Evolutionary conservation across 2,329 filamentous ascomycete species (phyloP), one percentile per base, ranked within the genome.

Genomic region (Colletotrichum falcatum): DNA sequence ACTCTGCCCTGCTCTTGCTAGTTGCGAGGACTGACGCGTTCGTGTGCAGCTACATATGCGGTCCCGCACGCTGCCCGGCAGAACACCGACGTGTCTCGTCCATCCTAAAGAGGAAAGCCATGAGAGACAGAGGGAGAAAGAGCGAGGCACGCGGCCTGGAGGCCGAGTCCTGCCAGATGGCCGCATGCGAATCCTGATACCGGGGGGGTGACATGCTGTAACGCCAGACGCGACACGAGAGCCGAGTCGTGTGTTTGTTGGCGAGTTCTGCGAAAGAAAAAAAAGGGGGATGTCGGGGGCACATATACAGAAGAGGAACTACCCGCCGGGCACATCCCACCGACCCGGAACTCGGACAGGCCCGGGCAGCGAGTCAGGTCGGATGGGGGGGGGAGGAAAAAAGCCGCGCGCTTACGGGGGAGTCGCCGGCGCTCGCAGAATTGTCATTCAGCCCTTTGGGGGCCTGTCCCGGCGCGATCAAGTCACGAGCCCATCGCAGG

Each of bases 31-130:
- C 59, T 70, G 39, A 70, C 55, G 26, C 28, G 18, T 35, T 54
- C 14, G 23, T 46, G 33, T 48, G n/a, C 28, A 70, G 63, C 67
- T 37, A 66, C 63, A n/a, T 70, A 70, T 18, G 63, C 67, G 20
- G 26, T 49, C 12, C 28, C 66, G 14, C 56, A 60, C 30, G 51
- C 42, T 28, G 18, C 49, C 3, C 58, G 58, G 2, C 26, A 60
- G n/a, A 54, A 54, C 6, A 16, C 37, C 9, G 44, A 68, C 26
- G 33, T 42, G 12, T 39, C 51, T 5, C 68, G 54, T 42, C 46
- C 65, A 6, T 46, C 54, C 6, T 69, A 39, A 71, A n/a, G 20
- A 26, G 18, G 44, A 26, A 44, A 28, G 12, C 26, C 18, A 23
- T 23, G 51, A 28, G 30, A 12, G 14, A 33, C 20, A 35, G 35